phyloP scores from a whole-genome alignment of 129 eudicot genomes.

The Escallonia herrerae region DNA sequence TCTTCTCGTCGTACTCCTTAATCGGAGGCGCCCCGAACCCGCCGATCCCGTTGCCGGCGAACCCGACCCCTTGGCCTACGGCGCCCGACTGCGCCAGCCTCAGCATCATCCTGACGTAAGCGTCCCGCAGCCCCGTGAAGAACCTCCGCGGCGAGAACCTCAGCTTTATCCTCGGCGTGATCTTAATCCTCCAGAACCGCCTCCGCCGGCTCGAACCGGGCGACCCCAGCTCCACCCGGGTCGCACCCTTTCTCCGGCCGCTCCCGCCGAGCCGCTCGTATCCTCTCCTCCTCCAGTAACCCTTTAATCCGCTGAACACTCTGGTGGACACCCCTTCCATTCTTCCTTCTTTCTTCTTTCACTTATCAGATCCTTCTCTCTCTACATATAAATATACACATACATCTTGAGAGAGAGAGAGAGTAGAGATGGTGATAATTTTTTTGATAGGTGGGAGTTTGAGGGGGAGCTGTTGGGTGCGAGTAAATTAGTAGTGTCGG shows the following conservation, averaged over 20 bases:
- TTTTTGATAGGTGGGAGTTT: neutral
- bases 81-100: slow-evolving; percentile 32
- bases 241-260: neutral
- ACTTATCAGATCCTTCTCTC: neutral
- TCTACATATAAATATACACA: neutral
- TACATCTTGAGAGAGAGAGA: slow-evolving; percentile 2
- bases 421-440: neutral
- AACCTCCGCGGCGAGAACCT: slow-evolving; percentile 58
- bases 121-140: slow-evolving; percentile 41
- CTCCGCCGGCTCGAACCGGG: slow-evolving; percentile 25
- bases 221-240: slow-evolving; percentile 7
- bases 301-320: slow-evolving; percentile 49
- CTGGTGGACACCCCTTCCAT: slow-evolving; percentile 53
- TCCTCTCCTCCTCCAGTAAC: slow-evolving; percentile 53
- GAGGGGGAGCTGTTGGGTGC: neutral
- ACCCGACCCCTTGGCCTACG: slow-evolving; percentile 22
- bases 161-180: slow-evolving; percentile 37
- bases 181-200: slow-evolving; percentile 52
- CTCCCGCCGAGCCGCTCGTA: slow-evolving; percentile 39
- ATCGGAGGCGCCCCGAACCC: slow-evolving; percentile 36
- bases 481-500: neutral
- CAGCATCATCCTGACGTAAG: slow-evolving; percentile 65
- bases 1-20: slow-evolving; percentile 83
- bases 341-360: slow-evolving; percentile 3
- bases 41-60: slow-evolving; percentile 17